Conservation (phyloP, 768 basidiomycete species). For the Amanita thiersii region DNA sequence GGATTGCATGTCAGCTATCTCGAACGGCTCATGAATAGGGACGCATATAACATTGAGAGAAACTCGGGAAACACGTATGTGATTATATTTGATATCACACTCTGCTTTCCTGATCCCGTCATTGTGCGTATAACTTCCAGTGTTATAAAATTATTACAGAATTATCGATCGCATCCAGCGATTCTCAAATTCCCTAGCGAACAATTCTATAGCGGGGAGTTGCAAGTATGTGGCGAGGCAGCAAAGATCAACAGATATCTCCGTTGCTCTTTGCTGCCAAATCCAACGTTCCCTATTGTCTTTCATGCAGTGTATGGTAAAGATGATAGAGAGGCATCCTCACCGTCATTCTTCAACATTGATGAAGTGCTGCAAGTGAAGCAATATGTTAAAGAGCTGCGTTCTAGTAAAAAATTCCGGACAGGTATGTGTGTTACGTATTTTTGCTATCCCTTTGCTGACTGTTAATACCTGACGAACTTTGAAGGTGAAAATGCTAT, state of each 20-base stretch:
- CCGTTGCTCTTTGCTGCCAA: conserved; percentile 29
- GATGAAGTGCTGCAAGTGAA: conserved; percentile 49
- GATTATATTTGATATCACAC: background rate
- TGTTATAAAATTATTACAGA: conserved; percentile 53
- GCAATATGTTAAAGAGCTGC: conserved; percentile 32
- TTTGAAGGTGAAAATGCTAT: conserved; percentile 32
- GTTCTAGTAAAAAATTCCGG: conserved; percentile 25
- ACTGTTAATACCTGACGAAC: background rate
- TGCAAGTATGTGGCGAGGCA: conserved; percentile 37
- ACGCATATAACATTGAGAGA: conserved; percentile 13
- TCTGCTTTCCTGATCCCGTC: no score
- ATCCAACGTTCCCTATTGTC: conserved; percentile 46
- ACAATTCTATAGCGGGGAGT: conserved; percentile 47
- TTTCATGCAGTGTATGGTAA: conserved; percentile 55
- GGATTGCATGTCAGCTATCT: conserved; percentile 31
- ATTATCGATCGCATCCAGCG: conserved; percentile 55
- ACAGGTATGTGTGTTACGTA: conserved; percentile 30
- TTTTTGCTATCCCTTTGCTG: background rate
- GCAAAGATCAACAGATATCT: conserved; percentile 30
- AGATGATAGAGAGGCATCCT: conserved; percentile 55
- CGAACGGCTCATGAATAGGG: conserved; percentile 25
- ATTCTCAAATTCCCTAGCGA: conserved; percentile 59
- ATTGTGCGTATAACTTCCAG: conserved; percentile 25
- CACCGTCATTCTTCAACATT: conserved; percentile 67
- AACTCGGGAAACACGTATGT: conserved; percentile 3